phyloP scores from a whole-genome alignment of 306 rosid species.

The Albizia julibrissin region DNA sequence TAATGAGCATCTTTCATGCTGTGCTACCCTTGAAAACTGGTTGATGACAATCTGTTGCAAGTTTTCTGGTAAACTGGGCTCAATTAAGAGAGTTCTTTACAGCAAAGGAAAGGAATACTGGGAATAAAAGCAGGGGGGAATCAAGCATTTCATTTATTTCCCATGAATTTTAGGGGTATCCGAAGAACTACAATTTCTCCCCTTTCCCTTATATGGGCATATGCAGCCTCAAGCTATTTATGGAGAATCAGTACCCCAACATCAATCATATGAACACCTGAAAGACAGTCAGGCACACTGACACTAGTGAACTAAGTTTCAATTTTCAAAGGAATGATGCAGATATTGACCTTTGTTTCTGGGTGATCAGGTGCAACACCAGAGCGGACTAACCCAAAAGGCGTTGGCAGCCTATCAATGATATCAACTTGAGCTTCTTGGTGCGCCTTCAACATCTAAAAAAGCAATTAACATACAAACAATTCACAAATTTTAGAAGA shows the following conservation, averaged over 20 bases:
- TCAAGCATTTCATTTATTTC: not conserved
- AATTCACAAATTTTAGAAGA: too few species aligned
- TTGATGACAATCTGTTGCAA: conserved; percentile 83
- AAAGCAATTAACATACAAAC: too few species aligned
- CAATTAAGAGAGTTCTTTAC: conserved; percentile 36
- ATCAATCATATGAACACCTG: conserved; percentile 6
- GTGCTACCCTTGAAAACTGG: conserved; percentile 74
- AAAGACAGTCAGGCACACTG: not conserved
- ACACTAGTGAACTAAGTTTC: not conserved
- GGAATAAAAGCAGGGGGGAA: not conserved
- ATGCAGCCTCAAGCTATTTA: too few species aligned
- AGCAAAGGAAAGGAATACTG: not conserved
- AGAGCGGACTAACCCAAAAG: conserved; percentile 59
- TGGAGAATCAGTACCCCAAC: not conserved
- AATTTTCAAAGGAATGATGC: not conserved
- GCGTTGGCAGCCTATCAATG: too few species aligned
- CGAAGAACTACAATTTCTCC: too few species aligned
- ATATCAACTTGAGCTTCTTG: too few species aligned
- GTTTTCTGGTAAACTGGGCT: conserved; percentile 60
- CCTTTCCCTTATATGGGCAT: not conserved
- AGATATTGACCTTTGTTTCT: conserved; percentile 75
- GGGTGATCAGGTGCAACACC: conserved; percentile 99
- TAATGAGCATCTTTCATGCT: conserved; percentile 66
- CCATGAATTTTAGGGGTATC: too few species aligned
- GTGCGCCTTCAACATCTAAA: too few species aligned